Evolutionary conservation across 2,329 filamentous ascomycete species (phyloP).

Genomic region (Venturiaceae sp.): DNA sequence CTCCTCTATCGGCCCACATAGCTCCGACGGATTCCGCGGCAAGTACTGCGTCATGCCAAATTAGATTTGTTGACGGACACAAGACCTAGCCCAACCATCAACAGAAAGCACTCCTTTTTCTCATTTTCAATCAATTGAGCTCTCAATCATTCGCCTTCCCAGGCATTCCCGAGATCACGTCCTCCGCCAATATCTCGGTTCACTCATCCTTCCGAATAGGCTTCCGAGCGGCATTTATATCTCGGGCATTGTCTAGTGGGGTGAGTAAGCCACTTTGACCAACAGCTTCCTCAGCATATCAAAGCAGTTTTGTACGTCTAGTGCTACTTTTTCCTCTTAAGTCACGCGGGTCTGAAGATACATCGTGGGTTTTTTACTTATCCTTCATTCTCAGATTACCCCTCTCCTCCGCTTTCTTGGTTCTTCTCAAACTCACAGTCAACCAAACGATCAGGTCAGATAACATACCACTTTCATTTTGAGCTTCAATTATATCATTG

Average conservation of each 20-base stretch:
- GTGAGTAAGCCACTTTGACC: slow-evolving; percentile 2
- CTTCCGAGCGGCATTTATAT: neutral
- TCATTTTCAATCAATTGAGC: neutral
- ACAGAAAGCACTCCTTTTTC: neutral
- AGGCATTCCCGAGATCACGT: neutral
- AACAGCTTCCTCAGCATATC: slow-evolving; percentile 2
- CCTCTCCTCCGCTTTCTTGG: neutral
- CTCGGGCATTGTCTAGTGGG: neutral
- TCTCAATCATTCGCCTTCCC: neutral
- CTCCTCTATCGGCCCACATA: neutral
- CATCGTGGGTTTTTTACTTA: neutral
- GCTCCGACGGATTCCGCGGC: neutral
- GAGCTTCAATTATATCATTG: too few relatives aligned
- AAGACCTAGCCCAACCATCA: neutral
- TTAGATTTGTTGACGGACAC: neutral
- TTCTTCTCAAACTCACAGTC: neutral
- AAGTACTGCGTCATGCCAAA: neutral
- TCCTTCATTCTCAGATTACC: neutral
- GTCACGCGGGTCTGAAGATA: neutral
- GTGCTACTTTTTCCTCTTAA: neutral
- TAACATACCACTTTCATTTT: neutral
- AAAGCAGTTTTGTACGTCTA: neutral
- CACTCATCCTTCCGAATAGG: neutral
- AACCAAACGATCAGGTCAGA: neutral
- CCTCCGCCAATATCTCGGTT: neutral